A percentile compares a stretch with the other conserved stretches of the same genome.
phyloP scores from a whole-genome alignment of 2,329 filamentous ascomycete genomes.

The Monosporascus ibericus region DNA sequence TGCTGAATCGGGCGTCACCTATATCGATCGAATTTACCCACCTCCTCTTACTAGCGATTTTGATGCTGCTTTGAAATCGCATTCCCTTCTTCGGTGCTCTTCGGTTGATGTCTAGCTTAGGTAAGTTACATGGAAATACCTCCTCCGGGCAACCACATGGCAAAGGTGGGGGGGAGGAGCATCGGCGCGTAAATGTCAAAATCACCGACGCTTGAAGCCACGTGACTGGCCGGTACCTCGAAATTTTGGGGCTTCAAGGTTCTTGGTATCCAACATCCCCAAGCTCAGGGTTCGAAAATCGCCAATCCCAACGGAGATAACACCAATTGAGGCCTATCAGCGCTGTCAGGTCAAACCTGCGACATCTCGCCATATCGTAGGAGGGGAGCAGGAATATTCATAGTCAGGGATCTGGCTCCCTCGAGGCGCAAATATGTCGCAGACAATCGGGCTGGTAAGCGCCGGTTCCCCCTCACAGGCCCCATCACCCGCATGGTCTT shows the following conservation, averaged over 20 bases:
- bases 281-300: conserved; percentile 2
- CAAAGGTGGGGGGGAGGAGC: not conserved
- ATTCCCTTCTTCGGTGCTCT: conserved; percentile 2
- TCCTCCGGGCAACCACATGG: no score
- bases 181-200: conserved; percentile 6
- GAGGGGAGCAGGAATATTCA: conserved; percentile 22
- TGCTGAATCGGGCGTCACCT: conserved; percentile 9
- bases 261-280: conserved; percentile 2
- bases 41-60: conserved; percentile 9
- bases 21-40: conserved; percentile 16
- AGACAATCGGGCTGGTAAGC: conserved; percentile 68
- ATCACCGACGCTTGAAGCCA: not conserved
- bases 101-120: not conserved
- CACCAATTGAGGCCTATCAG: not conserved
- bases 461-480: conserved; percentile 10
- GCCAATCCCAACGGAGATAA: not conserved
- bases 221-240: not conserved
- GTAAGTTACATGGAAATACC: not conserved
- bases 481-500: conserved; percentile 1
- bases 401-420: conserved; percentile 13
- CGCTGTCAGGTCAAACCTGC: not conserved
- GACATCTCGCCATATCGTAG: conserved; percentile 8
- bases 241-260: not conserved
- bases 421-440: conserved; percentile 57
- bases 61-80: conserved; percentile 33